Percentiles rank a stretch among this genome's conserved stretches.
Conservation (phyloP, 202 grass and related monocot species). For the Carex sylvatica region DNA sequence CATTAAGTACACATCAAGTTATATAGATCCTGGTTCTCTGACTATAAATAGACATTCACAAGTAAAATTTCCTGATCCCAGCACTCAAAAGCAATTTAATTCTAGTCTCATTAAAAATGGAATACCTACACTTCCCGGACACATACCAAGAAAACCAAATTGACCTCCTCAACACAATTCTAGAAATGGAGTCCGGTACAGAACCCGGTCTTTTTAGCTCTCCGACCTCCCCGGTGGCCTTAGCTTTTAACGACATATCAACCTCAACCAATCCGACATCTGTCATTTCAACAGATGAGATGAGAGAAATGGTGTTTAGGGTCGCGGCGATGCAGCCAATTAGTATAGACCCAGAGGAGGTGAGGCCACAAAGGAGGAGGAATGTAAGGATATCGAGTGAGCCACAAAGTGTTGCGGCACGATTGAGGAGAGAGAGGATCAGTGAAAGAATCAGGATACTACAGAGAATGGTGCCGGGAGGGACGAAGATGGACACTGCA, state of each 20-base stretch:
- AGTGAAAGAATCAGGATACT: constrained; percentile 52
- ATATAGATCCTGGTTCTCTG: background rate
- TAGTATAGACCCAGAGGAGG: constrained; percentile 24
- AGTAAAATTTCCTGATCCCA: background rate
- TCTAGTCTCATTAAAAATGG: constrained; percentile 14
- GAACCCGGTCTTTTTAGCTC: background rate
- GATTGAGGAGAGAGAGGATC: constrained; percentile 53
- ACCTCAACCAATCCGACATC: background rate
- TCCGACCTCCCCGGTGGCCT: background rate
- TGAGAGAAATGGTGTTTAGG: constrained; percentile 22
- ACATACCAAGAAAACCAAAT: constrained; percentile 12
- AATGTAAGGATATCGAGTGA: constrained; percentile 52
- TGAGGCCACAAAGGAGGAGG: constrained; percentile 32
- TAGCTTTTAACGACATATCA: background rate
- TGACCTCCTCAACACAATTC: constrained; percentile 11
- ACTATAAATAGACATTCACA: constrained; percentile 10
- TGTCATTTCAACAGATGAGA: background rate
- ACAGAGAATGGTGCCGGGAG: constrained; percentile 54
- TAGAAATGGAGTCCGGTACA: constrained; percentile 11
- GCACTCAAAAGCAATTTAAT: background rate
- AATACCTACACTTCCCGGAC: background rate
- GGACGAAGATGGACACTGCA: constrained; percentile 60
- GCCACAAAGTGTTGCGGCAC: constrained; percentile 60
- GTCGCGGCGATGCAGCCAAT: constrained; percentile 26
- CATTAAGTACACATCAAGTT: background rate